These are phyloP conservation scores for Phytophthora hibernalis DNA, from an alignment of 352 stramenopile species.

Conservation along the genomic window DNA sequence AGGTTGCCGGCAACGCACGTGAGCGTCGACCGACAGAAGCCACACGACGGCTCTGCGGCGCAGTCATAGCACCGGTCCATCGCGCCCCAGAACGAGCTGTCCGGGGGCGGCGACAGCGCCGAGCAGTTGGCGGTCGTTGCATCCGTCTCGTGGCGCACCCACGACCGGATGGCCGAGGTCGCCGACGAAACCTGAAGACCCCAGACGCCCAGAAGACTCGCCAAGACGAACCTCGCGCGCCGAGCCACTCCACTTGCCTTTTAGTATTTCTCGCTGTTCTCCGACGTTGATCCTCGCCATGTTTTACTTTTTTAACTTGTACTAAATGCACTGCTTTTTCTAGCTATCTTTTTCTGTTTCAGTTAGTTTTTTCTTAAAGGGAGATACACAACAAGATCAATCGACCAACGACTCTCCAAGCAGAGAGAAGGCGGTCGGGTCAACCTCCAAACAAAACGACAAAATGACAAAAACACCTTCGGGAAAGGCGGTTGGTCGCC, in stretches of 20 bases:
- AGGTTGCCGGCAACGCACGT: slow-evolving; percentile 77
- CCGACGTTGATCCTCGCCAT: slow-evolving; percentile 24
- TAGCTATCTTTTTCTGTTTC: slow-evolving; percentile 17
- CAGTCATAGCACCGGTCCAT: slow-evolving; percentile 82
- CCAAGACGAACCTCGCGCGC: slow-evolving; percentile 14
- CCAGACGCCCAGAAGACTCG: slow-evolving; percentile 29
- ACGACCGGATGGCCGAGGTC: slow-evolving; percentile 32
- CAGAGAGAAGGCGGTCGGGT: neutral
- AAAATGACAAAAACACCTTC: neutral
- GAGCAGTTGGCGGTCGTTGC: slow-evolving; percentile 52
- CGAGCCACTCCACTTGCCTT: slow-evolving; percentile 14
- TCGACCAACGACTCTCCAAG: neutral
- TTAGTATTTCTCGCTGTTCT: slow-evolving; percentile 24
- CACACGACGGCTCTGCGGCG: slow-evolving; percentile 68
- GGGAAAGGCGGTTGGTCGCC: too few species aligned
- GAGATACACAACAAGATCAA: slow-evolving; percentile 4
- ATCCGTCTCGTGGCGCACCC: slow-evolving; percentile 29
- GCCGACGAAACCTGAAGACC: slow-evolving; percentile 31
- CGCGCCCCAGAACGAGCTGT: slow-evolving; percentile 66
- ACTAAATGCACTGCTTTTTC: slow-evolving; percentile 29
- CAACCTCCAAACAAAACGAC: neutral
- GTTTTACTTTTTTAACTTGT: too few species aligned
- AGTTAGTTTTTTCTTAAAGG: slow-evolving; percentile 17
- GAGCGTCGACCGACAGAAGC: slow-evolving; percentile 93
- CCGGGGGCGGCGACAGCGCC: slow-evolving; percentile 52